A percentile compares a stretch with the other conserved stretches of the same genome.
phyloP scores from a whole-genome alignment of 179 eudicot species.

The Vitellaria paradoxa region DNA sequence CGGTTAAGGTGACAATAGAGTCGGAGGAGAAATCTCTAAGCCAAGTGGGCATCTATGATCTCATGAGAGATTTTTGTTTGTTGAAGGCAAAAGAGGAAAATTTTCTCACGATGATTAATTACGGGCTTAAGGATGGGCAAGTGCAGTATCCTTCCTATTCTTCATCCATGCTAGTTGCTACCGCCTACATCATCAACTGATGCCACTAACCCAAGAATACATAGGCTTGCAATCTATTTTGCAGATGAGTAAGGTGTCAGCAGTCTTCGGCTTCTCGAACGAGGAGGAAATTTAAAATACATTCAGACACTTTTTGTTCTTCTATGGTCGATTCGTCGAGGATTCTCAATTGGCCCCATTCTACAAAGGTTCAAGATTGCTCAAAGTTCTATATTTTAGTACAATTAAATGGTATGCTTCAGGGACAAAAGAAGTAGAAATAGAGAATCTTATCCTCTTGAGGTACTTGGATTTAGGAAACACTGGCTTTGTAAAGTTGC shows the following conservation, averaged over 20 bases:
- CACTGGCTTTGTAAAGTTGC: background rate
- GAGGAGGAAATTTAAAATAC: background rate
- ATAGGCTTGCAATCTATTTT: background rate
- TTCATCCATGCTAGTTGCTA: too few species aligned
- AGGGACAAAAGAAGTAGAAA: background rate
- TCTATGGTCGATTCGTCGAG: accelerated
- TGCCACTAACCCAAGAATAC: background rate
- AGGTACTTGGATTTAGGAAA: background rate
- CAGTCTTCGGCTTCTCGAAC: background rate
- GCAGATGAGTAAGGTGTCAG: background rate
- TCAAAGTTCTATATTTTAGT: background rate
- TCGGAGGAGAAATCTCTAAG: background rate
- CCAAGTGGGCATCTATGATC: background rate
- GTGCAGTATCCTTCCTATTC: too few species aligned
- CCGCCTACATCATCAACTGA: background rate
- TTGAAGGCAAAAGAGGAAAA: constrained; percentile 15
- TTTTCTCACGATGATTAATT: background rate
- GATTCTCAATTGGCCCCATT: background rate
- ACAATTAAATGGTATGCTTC: background rate
- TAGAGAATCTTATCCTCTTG: background rate
- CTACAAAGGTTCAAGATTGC: background rate
- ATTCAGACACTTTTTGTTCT: background rate
- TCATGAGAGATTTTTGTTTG: constrained; percentile 17
- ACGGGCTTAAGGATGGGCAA: background rate
- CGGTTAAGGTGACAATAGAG: constrained; percentile 5